Evolutionary conservation across 768 basidiomycete genomes (phyloP), one percentile per base, ranked within the genome.

Genomic region (Porphyrellus cyaneotinctus): DNA sequence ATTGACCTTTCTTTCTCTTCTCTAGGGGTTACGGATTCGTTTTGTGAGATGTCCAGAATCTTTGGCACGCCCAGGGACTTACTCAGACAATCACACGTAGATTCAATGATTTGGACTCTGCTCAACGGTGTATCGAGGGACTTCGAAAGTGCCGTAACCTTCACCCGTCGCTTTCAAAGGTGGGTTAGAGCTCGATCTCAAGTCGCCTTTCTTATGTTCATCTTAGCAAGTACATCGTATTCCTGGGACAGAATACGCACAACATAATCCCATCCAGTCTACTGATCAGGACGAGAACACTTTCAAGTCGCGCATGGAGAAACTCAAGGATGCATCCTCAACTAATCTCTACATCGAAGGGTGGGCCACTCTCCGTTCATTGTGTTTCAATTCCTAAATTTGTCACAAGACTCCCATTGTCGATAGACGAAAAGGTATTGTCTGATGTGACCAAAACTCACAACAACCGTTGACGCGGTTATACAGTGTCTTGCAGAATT

Each of bases 131-230:
- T 57, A 91, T 93, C 47, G 74, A 81, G 14, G 73, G 82, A 1
- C 73, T 93, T 43, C 74, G 87, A 54, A 79, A 80, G 58, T 85
- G 85, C 58, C 76, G 87, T 39, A 88, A 91, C 64, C 71, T 92
- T 37, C 90, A 93, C 63, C 91, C 90, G 1, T 89, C 89, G 3
- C 91, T 90, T 63, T 91, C 91, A 49, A 91, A 92, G 79, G 90
- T 86, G 51, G 6, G 66, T 59, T 36, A 20, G 15, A 20, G 43
- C 43, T 54, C 22, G 13, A 57, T 32, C 15, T 12, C 20, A 23
- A 8, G 11, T 8, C 18, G 1, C 43, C 14, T n/a, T 22, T 52
- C 28, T 54, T 41, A 57, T 49, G 28, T 35, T 28, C 24, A 15
- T 44, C 28, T 32, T 54, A 81, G 80, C 80, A 77, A 72, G 75